Conservation (phyloP, 306 rosid species). For the Cucurbita moschata region DNA sequence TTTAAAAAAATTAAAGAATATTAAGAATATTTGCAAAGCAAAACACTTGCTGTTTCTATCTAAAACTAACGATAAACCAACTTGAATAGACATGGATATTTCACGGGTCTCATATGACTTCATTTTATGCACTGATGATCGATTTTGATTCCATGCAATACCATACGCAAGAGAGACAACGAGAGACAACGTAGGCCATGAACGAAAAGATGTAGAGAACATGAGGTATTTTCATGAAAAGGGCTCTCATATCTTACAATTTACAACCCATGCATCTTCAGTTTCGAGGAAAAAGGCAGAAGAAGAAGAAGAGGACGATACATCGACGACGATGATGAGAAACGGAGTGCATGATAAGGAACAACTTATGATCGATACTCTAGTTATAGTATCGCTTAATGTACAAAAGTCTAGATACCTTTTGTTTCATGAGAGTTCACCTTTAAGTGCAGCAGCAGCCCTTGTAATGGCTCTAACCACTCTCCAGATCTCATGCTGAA, state of each 20-base stretch:
- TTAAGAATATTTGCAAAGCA: too few species aligned
- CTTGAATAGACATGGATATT: too few species aligned
- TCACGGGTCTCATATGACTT: too few species aligned
- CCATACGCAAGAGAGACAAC: neutral
- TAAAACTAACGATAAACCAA: too few species aligned
- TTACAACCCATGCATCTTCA: neutral
- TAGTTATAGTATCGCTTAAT: neutral
- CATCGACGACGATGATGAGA: neutral
- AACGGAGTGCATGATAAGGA: neutral
- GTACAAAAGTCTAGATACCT: neutral
- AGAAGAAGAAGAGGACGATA: neutral
- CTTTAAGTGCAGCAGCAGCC: conserved; percentile 59
- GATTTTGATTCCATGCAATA: neutral
- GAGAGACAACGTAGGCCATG: neutral
- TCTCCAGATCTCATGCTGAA: conserved; percentile 88
- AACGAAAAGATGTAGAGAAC: neutral
- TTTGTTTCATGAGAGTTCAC: conserved; percentile 38
- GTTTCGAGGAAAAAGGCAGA: neutral
- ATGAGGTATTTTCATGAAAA: neutral
- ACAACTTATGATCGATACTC: neutral
- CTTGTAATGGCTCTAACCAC: conserved; percentile 66
- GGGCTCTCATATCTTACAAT: neutral
- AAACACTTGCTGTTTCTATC: too few species aligned
- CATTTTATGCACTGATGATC: too few species aligned
- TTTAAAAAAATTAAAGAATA: too few species aligned